Conservation (phyloP, 495 filamentous ascomycete species). For the Hypomontagnella submonticulosa region DNA sequence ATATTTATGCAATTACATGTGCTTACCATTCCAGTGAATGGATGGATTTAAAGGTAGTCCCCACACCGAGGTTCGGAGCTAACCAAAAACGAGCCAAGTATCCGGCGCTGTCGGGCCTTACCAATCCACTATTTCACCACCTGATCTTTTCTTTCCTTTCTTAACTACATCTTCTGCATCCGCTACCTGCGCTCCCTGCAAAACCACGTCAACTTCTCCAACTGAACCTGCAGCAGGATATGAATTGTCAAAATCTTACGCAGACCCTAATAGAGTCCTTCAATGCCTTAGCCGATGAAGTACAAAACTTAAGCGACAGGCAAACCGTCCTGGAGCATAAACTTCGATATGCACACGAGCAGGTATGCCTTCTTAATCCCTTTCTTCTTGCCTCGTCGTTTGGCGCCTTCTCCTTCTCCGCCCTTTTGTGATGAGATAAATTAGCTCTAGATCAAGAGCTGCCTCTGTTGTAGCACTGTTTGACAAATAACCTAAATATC, state of each 20-base stretch:
- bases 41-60: background rate
- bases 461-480: constrained; percentile 60
- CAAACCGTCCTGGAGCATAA: constrained; percentile 68
- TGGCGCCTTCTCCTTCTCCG: constrained; percentile 25
- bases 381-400: constrained; percentile 22
- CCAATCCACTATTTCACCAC: constrained; percentile 4
- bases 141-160: constrained; percentile 13
- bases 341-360: constrained; percentile 66
- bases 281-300: constrained; percentile 70
- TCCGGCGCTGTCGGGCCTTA: constrained; percentile 12
- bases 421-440: constrained; percentile 65
- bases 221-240: constrained; percentile 39
- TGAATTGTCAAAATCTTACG: constrained; percentile 55
- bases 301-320: constrained; percentile 64
- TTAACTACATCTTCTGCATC: constrained; percentile 13
- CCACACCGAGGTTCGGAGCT: constrained; percentile 18
- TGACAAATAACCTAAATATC: constrained; percentile 58
- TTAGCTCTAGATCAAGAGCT: constrained; percentile 83
- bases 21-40: too few relatives aligned
- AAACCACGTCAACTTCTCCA: constrained; percentile 2
- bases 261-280: constrained; percentile 69
- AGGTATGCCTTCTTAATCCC: constrained; percentile 55
- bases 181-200: background rate
- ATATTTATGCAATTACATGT: background rate
- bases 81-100: constrained; percentile 2